Percentiles rank a stretch among this genome's conserved stretches.
Conservation (phyloP, 1,284 basidiomycete genomes). For the Fomitopsis palustris region DNA sequence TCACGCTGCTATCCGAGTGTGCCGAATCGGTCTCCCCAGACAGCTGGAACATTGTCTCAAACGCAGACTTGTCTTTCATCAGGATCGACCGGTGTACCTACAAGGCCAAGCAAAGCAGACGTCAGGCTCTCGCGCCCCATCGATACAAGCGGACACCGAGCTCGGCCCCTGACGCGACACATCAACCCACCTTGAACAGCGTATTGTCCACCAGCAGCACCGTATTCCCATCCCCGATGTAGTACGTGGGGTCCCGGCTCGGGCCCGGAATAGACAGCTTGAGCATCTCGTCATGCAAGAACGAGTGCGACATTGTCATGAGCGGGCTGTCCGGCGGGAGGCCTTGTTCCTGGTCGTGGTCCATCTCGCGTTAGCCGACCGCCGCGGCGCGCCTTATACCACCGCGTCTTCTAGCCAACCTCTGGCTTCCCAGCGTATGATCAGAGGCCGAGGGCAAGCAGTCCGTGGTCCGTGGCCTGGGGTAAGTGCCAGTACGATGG, state of each 20-base stretch:
- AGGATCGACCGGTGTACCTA: constrained; percentile 32
- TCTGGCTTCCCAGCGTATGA: not conserved
- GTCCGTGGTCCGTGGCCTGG: not conserved
- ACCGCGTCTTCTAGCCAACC: not conserved
- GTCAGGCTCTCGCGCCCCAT: not conserved
- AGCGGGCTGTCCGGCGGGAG: constrained; percentile 30
- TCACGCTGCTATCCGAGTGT: constrained; percentile 29
- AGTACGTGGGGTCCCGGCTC: constrained; percentile 36
- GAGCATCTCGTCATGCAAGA: constrained; percentile 31
- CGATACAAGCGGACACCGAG: not conserved
- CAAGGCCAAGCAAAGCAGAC: not conserved
- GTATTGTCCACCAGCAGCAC: constrained; percentile 54
- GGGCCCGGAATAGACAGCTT: constrained; percentile 31
- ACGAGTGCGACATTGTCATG: constrained; percentile 32
- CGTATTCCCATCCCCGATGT: constrained; percentile 59
- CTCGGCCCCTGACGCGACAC: constrained; percentile 15
- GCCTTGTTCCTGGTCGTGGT: constrained; percentile 20
- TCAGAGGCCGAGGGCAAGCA: not conserved
- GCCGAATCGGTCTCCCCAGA: constrained; percentile 30
- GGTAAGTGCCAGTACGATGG: not conserved
- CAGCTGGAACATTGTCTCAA: constrained; percentile 35
- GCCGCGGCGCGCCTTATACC: not conserved
- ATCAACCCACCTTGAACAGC: constrained; percentile 59
- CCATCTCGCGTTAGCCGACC: constrained; percentile 15
- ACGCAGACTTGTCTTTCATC: constrained; percentile 33